phyloP scores from a whole-genome alignment of 2,329 filamentous ascomycete species.

The Bipolaris sorokiniana region DNA sequence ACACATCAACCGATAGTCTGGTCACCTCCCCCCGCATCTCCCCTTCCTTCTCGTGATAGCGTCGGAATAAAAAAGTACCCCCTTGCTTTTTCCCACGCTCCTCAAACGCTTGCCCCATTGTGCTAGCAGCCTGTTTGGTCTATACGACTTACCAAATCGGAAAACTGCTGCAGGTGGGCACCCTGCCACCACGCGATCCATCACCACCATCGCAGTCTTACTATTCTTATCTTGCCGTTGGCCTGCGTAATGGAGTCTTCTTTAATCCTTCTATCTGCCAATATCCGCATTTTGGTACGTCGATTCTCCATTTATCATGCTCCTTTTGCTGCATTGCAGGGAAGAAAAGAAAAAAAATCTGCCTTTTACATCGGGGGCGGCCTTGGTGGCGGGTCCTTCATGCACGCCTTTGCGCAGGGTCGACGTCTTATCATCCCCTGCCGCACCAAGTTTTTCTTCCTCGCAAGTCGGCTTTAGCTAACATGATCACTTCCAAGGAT shows the following conservation, averaged over 20 bases:
- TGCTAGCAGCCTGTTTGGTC: conserved; percentile 36
- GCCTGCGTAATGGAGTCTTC: conserved; percentile 53
- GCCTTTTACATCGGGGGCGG: conserved; percentile 33
- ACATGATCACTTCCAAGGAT: conserved; percentile 66
- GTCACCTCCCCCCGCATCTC: conserved; percentile 30
- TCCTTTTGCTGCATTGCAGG: conserved; percentile 24
- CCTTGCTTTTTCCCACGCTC: conserved; percentile 31
- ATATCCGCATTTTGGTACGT: conserved; percentile 58
- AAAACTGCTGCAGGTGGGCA: conserved; percentile 35
- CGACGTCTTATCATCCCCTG: conserved; percentile 41
- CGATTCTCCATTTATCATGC: conserved; percentile 29
- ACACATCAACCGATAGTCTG: conserved; percentile 50
- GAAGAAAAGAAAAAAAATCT: conserved; percentile 22
- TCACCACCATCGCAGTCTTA: conserved; percentile 27
- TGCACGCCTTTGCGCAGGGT: conserved; percentile 37
- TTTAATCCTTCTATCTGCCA: conserved; percentile 55
- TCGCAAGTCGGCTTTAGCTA: conserved; percentile 33
- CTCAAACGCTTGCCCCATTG: conserved; percentile 27
- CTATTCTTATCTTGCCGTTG: conserved; percentile 41
- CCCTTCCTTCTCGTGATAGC: conserved; percentile 35
- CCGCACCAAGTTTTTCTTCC: conserved; percentile 24
- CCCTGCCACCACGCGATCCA: conserved; percentile 36
- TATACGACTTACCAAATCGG: conserved; percentile 28
- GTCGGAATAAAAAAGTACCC: conserved; percentile 28
- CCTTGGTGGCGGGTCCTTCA: conserved; percentile 33